Base-by-base conservation (phyloP, 345 rosid species). In the Euphorbia peplus region DNA sequence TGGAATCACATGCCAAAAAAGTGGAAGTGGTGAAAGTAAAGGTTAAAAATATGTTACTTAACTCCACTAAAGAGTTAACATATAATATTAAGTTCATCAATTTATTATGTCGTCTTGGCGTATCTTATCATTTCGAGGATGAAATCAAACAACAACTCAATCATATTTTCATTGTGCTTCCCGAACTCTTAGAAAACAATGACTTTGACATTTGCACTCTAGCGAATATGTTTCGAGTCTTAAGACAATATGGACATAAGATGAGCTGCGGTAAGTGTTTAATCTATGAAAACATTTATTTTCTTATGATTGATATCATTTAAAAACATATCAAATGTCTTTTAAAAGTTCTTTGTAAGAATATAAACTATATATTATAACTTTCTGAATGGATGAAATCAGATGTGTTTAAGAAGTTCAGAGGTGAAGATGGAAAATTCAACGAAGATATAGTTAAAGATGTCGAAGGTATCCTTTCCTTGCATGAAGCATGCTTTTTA, bases 21-120 rank as follows among this genome's bases (percentile, higher is more conserved):
- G 67, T 64, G 24, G 54, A 44, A 47, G 54, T 16, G 3, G 18
- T 64, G 7, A 64, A 44, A 26, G 35, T 0, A 24, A 16, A 26
- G 6, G 67, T 47, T 22, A 47, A 26, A 54, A 22, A 15, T 10
- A 64, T 64, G 67, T 16, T 64, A 5, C 8, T 64, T 32, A 35
- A 50, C 4, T 64, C 67, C n/a, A 28, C 32, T 6, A 26, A 26
- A 37, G 67, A 47, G 2, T 18, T 50, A 15, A 37, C 50, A 8
- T 15, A 64, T 14, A 64, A 64, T 54, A 46, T 64, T 24, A 54
- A 44, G 12, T 46, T 64, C 22, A 47, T 47, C 13, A 25, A 64
- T 19, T 24, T 64, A 21, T 46, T 64, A 28, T 64, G 67, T 21
- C 67, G 67, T 1, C 39, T 64, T 2, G 67, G 67, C 4, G 67